These are phyloP conservation scores for Solanum medicagineum DNA, from an alignment of 257 asterid species.

Conservation along the genomic window DNA sequence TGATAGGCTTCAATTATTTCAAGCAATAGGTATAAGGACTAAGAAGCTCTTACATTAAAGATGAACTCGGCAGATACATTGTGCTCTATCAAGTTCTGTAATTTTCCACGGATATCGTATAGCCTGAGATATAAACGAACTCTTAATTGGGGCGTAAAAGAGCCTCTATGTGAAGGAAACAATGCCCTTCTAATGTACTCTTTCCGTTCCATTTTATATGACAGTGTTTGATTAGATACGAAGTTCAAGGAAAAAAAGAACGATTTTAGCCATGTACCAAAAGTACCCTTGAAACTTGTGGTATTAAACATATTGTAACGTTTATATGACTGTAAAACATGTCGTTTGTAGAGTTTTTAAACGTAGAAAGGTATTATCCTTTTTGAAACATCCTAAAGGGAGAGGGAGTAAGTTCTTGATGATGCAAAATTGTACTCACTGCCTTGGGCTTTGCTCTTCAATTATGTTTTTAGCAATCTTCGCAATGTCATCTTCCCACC, in stretches of 20 bases:
- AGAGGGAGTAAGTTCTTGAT: background rate
- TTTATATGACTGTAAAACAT: background rate
- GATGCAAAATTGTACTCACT: constrained; percentile 31
- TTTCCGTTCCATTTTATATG: background rate
- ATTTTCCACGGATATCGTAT: constrained; percentile 58
- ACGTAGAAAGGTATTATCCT: background rate
- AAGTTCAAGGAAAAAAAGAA: background rate
- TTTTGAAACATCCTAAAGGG: background rate
- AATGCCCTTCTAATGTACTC: background rate
- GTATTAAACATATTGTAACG: background rate
- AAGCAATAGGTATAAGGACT: background rate
- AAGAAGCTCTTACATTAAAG: constrained; percentile 38
- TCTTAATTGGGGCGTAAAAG: background rate
- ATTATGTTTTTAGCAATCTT: constrained; percentile 53
- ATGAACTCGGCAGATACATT: constrained; percentile 67
- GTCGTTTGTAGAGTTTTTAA: background rate
- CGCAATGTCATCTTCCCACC: constrained; percentile 84
- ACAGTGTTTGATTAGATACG: background rate
- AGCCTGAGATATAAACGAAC: constrained; percentile 31
- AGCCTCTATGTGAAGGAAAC: background rate
- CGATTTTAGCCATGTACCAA: background rate
- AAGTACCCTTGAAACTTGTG: background rate
- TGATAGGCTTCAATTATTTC: background rate
- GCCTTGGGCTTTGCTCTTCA: constrained; percentile 77
- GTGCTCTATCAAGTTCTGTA: constrained; percentile 72